Percentiles rank a stretch among this genome's conserved stretches.
phyloP scores from a whole-genome alignment of 495 filamentous ascomycete genomes.

The Annulohypoxylon moriforme region DNA sequence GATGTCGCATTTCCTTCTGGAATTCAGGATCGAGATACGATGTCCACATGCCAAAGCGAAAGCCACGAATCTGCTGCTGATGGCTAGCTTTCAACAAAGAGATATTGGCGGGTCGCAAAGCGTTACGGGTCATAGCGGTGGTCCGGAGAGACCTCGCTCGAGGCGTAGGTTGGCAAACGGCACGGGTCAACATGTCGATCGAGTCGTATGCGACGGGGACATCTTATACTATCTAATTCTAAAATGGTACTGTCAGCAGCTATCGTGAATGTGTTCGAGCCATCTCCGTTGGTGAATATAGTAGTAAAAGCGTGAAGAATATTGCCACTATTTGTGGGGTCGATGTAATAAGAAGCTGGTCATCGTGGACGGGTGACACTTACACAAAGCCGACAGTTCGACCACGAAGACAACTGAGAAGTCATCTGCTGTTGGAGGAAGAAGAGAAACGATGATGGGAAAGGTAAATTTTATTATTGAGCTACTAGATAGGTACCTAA shows the following conservation, averaged over 20 bases:
- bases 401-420: conserved; percentile 10
- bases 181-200: conserved; percentile 52
- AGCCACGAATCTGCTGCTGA: conserved; percentile 56
- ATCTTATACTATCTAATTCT: conserved; percentile 27
- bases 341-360: conserved; percentile 6
- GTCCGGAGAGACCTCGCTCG: conserved; percentile 48
- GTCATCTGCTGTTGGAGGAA: conserved; percentile 19
- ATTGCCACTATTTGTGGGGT: conserved; percentile 14
- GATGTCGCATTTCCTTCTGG: conserved; percentile 54
- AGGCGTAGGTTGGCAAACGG: conserved; percentile 43
- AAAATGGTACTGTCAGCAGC: conserved; percentile 7
- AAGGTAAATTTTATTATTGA: conserved; percentile 13
- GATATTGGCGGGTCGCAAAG: conserved; percentile 30
- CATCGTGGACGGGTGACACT: conserved; percentile 12
- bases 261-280: background rate
- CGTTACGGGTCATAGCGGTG: conserved; percentile 29
- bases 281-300: background rate
- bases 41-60: conserved; percentile 59
- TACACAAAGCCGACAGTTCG: conserved; percentile 34
- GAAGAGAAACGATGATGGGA: background rate
- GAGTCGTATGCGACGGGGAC: conserved; percentile 18
- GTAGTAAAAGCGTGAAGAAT: conserved; percentile 6
- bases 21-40: conserved; percentile 54
- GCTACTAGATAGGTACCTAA: conserved; percentile 12
- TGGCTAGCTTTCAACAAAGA: conserved; percentile 32